These are phyloP conservation scores for Diaporthe batatas DNA, from an alignment of 2,329 filamentous ascomycete species.

Conservation along the genomic window DNA sequence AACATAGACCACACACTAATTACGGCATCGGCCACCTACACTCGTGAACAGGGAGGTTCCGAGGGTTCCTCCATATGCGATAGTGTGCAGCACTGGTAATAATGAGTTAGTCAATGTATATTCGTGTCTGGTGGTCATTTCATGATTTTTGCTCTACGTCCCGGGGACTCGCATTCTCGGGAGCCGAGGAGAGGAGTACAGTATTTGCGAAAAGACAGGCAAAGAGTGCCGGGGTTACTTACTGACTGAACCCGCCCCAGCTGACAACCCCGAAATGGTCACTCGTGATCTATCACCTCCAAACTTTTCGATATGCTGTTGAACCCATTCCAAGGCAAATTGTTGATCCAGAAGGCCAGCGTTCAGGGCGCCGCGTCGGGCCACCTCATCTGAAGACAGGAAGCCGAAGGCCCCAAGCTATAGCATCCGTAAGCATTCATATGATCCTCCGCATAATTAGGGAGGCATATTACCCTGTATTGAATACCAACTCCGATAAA, in stretches of 20 bases:
- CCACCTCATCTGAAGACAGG: slow-evolving; percentile 57
- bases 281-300: slow-evolving; percentile 68
- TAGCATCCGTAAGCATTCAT: neutral
- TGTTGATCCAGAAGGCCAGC: slow-evolving; percentile 72
- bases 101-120: neutral
- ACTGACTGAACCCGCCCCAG: slow-evolving; percentile 54
- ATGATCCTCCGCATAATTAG: neutral
- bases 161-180: no score
- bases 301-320: slow-evolving; percentile 67
- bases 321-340: slow-evolving; percentile 72
- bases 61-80: slow-evolving; percentile 27
- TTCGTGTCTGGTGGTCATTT: no score
- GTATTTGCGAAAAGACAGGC: neutral
- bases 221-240: neutral
- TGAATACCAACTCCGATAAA: slow-evolving; percentile 75
- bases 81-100: neutral
- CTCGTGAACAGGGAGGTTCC: slow-evolving; percentile 37
- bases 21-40: neutral
- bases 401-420: slow-evolving; percentile 70
- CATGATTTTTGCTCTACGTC: no score
- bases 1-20: neutral
- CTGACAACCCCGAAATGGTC: slow-evolving; percentile 74
- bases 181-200: neutral
- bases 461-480: slow-evolving; percentile 63
- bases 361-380: slow-evolving; percentile 60